Base-by-base conservation (phyloP, 306 rosid genomes). In the Cucurbita moschata region DNA sequence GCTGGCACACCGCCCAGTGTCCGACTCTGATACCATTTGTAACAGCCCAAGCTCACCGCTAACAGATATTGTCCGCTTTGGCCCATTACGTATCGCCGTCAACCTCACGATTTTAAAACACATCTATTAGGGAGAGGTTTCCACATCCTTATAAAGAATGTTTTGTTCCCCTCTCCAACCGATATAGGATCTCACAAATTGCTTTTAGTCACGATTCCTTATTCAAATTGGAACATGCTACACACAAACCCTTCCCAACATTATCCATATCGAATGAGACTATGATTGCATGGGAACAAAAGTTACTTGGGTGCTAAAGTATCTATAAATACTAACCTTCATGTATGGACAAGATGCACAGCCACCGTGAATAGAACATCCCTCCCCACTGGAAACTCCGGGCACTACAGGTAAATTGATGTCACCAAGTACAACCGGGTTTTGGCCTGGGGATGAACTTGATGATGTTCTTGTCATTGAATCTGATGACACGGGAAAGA, bases 261-360 rank as follows among this genome's bases (percentile, higher is more conserved):
- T 42, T 44, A 43, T 43, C 39, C 23, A 15, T 37, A 35, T 13
- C n/a, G 49, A 58, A 60, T 35, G 52, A 59, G 71, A 14, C 26
- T 47, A 47, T 0, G 10, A 71, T 73, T 43, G 16, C 64, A 73
- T 26, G 35, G 35, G 35, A 30, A 30, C 35, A 30, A 30, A 30
- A 30, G 2, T 30, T 30, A 30, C 35, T 5, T 38, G 21, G 37
- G 4, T 14, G 8, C 5, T 50, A 38, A 56, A 76, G 6, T 67
- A 76, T 65, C 5, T 30, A 71, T 21, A 71, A 19, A 47, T 19
- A 67, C 83, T 76, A 63, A 94, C 99, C 96, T 94, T 94, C 99
- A 94, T 91, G 85, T 91, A 94, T 21, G 99, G 99, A 85, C 99
- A 94, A 64, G 99, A 94, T 30, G 99, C 99, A 70, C 99, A 94